Evolutionary conservation across 495 filamentous ascomycete species (phyloP).

Genomic region (Penicillium verhagenii): DNA sequence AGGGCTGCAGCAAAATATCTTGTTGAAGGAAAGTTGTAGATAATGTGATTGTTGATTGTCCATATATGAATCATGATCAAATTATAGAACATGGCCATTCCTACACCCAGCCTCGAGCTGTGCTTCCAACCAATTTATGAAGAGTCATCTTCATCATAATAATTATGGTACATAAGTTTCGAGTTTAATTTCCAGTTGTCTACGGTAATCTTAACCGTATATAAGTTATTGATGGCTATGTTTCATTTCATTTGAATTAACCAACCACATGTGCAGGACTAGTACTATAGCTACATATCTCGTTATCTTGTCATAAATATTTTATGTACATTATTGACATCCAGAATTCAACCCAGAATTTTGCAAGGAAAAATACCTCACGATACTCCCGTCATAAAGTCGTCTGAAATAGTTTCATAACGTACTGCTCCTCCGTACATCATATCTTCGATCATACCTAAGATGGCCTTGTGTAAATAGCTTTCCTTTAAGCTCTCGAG

Average conservation of each 20-base stretch:
- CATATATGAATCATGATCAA: no score
- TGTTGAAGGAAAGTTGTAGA: not conserved
- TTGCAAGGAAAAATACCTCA: not conserved
- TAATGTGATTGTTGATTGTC: no score
- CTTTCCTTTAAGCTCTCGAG: slow-evolving; percentile 27
- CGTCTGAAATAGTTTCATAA: slow-evolving; percentile 6
- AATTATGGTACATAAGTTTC: not conserved
- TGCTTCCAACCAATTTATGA: no score
- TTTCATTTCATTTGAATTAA: no score
- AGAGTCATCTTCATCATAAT: not conserved
- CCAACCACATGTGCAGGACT: not conserved
- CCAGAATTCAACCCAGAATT: no score
- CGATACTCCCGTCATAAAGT: slow-evolving; percentile 10
- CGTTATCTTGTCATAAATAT: no score
- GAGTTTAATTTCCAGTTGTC: not conserved
- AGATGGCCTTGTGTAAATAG: slow-evolving; percentile 29
- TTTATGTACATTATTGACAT: not conserved
- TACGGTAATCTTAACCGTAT: no score
- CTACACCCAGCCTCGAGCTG: no score
- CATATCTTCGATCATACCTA: slow-evolving; percentile 38
- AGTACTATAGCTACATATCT: no score
- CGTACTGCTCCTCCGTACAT: slow-evolving; percentile 16
- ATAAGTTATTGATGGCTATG: no score
- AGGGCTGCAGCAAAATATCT: not conserved
- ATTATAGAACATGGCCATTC: no score